Conservation (phyloP, 1,284 basidiomycete genomes). For the Termitomyces sp. region DNA sequence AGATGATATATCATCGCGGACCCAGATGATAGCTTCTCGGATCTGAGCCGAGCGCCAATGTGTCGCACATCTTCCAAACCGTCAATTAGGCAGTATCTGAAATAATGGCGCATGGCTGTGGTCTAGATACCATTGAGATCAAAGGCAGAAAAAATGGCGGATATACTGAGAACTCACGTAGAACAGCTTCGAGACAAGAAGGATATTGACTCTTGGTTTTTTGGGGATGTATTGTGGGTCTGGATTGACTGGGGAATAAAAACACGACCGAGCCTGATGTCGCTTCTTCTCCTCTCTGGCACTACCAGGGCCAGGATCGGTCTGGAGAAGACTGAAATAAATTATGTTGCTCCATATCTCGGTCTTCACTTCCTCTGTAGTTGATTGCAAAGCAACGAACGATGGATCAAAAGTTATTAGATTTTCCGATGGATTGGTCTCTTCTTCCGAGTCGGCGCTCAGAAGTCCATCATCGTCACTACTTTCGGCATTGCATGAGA, state of each 20-base stretch:
- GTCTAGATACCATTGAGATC: neutral
- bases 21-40: neutral
- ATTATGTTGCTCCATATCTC: constrained; percentile 12
- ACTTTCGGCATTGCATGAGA: neutral
- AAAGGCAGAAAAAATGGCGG: neutral
- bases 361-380: constrained; percentile 5
- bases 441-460: neutral
- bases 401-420: neutral
- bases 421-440: neutral
- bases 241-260: neutral
- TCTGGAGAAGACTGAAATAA: constrained; percentile 6
- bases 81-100: neutral
- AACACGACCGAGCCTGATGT: too few relatives aligned
- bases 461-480: neutral
- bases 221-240: neutral
- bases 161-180: neutral
- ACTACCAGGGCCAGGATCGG: neutral
- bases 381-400: constrained; percentile 12
- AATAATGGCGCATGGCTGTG: constrained; percentile 1
- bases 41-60: neutral
- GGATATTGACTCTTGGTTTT: neutral
- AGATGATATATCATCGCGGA: constrained; percentile 1
- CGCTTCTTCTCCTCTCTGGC: accelerated
- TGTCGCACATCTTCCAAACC: neutral
- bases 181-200: constrained; percentile 8